These are phyloP conservation scores for Fusarium heterosporum DNA, from an alignment of 2,329 filamentous ascomycete species.

Conservation along the genomic window DNA sequence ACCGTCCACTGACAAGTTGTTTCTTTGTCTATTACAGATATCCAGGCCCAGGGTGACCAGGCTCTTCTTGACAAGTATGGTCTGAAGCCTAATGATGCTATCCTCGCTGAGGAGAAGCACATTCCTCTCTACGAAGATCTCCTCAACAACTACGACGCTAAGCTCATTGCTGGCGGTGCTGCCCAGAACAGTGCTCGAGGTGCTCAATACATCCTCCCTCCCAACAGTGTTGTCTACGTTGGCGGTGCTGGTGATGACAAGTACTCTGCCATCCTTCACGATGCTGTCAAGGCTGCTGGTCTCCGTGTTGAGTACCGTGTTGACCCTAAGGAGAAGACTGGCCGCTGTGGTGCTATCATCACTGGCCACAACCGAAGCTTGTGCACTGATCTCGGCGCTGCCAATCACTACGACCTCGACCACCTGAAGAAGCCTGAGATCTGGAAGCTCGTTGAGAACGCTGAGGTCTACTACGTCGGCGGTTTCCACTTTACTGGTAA, in stretches of 20 bases:
- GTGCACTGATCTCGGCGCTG: constrained; percentile 94
- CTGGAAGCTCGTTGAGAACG: constrained; percentile 91
- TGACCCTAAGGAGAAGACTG: constrained; percentile 85
- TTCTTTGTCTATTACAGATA: constrained; percentile 68
- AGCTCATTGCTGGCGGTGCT: constrained; percentile 94
- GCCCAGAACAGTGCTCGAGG: constrained; percentile 98
- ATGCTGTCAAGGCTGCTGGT: constrained; percentile 88
- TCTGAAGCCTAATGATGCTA: constrained; percentile 96
- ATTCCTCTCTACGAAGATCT: constrained; percentile 91
- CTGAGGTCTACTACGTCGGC: constrained; percentile 90
- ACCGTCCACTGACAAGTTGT: constrained; percentile 35
- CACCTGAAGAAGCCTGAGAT: constrained; percentile 92
- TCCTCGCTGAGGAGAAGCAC: constrained; percentile 94
- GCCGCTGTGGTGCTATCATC: constrained; percentile 95
- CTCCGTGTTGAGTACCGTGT: constrained; percentile 95
- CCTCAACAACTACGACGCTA: constrained; percentile 89
- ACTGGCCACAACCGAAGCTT: constrained; percentile 96
- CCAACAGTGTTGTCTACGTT: constrained; percentile 91
- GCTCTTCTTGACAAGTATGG: constrained; percentile 91
- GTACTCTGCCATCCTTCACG: constrained; percentile 87
- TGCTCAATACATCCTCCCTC: constrained; percentile 92
- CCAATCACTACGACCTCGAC: constrained; percentile 96
- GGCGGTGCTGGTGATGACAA: constrained; percentile 96
- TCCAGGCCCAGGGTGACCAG: constrained; percentile 87
- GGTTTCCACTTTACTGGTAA: constrained; percentile 91